Evolutionary conservation across 106 monocot genomes (phyloP), one percentile per base, ranked within the genome.

Genomic region (Dendrobium officinale): DNA sequence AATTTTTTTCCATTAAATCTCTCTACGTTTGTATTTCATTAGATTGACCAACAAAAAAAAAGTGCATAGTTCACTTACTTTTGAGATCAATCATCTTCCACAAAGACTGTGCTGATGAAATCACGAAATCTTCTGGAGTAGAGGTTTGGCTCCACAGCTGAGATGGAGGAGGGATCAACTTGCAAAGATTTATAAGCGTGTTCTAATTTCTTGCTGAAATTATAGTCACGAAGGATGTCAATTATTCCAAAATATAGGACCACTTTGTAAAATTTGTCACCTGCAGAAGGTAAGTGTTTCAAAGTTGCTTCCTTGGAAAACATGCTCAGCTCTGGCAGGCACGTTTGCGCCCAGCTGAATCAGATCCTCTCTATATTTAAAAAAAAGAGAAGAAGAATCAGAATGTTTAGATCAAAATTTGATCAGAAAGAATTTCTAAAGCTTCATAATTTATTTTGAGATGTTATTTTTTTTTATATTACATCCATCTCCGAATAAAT

Each of bases 261-360:
- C 79, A 86, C 89, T 4, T 95, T 87, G 77, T 89, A 86, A 11
- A 87, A 59, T 73, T 88, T 86, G 4, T 90, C 81, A 31, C 54
- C 41, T 54, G 79, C 85, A 6, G 61, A 4, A 5, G 22, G 5
- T 20, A 22, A 22, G 6, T 22, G 61, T 20, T n/a, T 22, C 51
- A 10, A 51, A 13, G 15, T 51, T 51, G 51, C 80, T 55, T 3
- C 77, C 85, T 9, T 26, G 7, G 0, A 48, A 75, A 22, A 84
- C 31, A 42, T 87, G 87, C 78, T 93, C 85, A 20, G 92, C 95
- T 37, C 87, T 87, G 1, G 90, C 95, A 9, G 88, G 92, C 90
- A 95, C 86, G 82, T 87, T 87, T 31, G 82, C 79, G 2, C 95
- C 95, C 78, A 95, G 72, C 43, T 84, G 76, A 67, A 88, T 89